Percentiles rank a stretch among this genome's conserved stretches.
phyloP scores from a whole-genome alignment of 257 asterid genomes.

The Craterostigma plantagineum region DNA sequence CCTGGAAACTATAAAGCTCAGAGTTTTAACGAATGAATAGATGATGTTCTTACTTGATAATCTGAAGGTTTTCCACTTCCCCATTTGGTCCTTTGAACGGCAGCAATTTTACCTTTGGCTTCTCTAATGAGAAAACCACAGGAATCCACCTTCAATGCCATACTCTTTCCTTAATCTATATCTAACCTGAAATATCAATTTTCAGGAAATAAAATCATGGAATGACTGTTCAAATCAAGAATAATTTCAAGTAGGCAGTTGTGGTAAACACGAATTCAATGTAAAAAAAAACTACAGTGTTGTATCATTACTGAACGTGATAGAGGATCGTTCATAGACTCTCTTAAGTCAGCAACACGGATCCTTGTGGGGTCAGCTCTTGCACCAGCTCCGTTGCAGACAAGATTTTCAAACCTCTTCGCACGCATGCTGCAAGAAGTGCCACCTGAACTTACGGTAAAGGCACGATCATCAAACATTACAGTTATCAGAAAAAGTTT shows the following conservation, averaged over 20 bases:
- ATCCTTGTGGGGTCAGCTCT: constrained; percentile 96
- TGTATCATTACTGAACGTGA: constrained; percentile 65
- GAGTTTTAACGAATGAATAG: too few relatives aligned
- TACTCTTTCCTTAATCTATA: constrained; percentile 64
- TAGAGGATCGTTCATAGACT: constrained; percentile 88
- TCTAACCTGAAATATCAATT: constrained; percentile 55
- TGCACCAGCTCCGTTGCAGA: constrained; percentile 98
- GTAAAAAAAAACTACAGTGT: too few relatives aligned
- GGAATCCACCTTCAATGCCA: constrained; percentile 98
- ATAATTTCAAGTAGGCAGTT: too few relatives aligned
- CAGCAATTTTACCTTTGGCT: constrained; percentile 87
- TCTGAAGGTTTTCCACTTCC: constrained; percentile 87
- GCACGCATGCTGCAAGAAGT: constrained; percentile 91
- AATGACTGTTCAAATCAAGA: too few relatives aligned
- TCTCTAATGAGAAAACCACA: constrained; percentile 82
- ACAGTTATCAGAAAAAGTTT: not conserved
- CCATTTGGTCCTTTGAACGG: constrained; percentile 84
- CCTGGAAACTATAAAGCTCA: constrained; percentile 5
- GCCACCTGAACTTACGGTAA: too few relatives aligned
- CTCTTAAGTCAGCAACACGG: constrained; percentile 87
- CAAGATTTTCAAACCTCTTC: constrained; percentile 79
- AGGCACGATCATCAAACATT: too few relatives aligned
- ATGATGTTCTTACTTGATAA: constrained; percentile 59
- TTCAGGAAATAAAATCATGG: not conserved
- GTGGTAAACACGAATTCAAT: too few relatives aligned